Conservation (phyloP, 768 basidiomycete species). For the Agrocybe pediades region DNA sequence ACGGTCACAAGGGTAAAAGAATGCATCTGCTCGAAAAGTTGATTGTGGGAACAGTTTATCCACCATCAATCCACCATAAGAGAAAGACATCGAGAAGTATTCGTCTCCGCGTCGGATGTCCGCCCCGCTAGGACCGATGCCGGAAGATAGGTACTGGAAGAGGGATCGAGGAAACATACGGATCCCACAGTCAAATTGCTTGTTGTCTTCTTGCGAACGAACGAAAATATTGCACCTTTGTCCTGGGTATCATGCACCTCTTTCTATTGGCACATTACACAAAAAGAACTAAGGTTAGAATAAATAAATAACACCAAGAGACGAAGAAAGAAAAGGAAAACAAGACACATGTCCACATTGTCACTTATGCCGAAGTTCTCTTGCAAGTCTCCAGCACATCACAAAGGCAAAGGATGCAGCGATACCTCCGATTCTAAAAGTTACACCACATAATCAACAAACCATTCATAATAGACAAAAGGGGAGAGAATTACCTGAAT, state of each 20-base stretch:
- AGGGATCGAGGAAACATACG: too few relatives aligned
- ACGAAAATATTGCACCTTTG: not conserved
- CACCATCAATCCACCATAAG: too few relatives aligned
- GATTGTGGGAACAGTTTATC: too few relatives aligned
- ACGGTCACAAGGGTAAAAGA: too few relatives aligned
- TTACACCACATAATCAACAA: too few relatives aligned
- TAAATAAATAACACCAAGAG: not conserved
- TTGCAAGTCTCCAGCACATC: conserved; percentile 29
- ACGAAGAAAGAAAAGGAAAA: not conserved
- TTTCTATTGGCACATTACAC: not conserved
- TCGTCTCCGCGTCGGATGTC: too few relatives aligned
- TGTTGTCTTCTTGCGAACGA: too few relatives aligned
- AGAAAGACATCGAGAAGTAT: too few relatives aligned
- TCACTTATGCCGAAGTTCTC: conserved; percentile 27
- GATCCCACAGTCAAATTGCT: too few relatives aligned
- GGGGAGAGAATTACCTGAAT: conserved; percentile 60
- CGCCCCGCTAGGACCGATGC: too few relatives aligned
- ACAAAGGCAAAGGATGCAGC: conserved; percentile 30
- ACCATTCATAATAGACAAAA: not conserved
- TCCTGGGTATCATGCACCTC: not conserved
- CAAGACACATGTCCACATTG: not conserved
- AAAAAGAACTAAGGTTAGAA: not conserved
- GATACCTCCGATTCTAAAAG: conserved; percentile 28
- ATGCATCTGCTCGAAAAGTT: too few relatives aligned
- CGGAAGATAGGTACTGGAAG: too few relatives aligned